A percentile compares a stretch with the other conserved stretches of the same genome.
These are phyloP conservation scores for Phalaenopsis aphrodite DNA, from an alignment of 106 monocot species.

Conservation along the genomic window DNA sequence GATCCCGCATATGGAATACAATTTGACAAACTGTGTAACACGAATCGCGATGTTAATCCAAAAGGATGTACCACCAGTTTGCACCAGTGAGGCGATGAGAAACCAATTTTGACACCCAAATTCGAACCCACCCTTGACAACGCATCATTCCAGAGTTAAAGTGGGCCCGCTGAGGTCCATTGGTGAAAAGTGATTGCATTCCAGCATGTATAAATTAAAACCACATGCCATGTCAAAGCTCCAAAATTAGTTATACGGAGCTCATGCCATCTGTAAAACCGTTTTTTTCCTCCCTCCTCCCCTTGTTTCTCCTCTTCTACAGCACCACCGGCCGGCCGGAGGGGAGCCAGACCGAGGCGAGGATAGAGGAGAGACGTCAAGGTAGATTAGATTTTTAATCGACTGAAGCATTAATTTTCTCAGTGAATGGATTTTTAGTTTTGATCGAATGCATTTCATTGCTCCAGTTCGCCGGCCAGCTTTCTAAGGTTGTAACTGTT, in stretches of 20 bases:
- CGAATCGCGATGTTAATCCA: too few relatives aligned
- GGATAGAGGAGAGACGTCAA: background rate
- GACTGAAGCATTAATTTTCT: background rate
- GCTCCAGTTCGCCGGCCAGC: background rate
- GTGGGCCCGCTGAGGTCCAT: too few relatives aligned
- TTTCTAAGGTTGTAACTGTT: too few relatives aligned
- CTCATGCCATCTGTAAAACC: background rate
- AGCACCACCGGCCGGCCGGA: background rate
- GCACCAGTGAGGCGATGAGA: too few relatives aligned
- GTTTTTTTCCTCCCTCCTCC: background rate
- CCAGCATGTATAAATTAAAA: background rate
- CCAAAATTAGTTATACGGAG: background rate
- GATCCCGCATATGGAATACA: too few relatives aligned
- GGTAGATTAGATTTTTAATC: background rate
- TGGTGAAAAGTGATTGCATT: too few relatives aligned
- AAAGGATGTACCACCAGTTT: too few relatives aligned
- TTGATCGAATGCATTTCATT: background rate
- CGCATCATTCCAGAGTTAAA: too few relatives aligned
- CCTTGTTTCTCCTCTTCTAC: background rate
- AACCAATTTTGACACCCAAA: too few relatives aligned
- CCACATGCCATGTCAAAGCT: background rate
- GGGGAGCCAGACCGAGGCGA: background rate
- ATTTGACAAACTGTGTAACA: too few relatives aligned
- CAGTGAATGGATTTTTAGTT: background rate
- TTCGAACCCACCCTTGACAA: too few relatives aligned